Percentiles rank a stretch among this genome's conserved stretches.
Evolutionary conservation across 1,284 basidiomycete species (phyloP).

Genomic region (Cryptococcus sp.): DNA sequence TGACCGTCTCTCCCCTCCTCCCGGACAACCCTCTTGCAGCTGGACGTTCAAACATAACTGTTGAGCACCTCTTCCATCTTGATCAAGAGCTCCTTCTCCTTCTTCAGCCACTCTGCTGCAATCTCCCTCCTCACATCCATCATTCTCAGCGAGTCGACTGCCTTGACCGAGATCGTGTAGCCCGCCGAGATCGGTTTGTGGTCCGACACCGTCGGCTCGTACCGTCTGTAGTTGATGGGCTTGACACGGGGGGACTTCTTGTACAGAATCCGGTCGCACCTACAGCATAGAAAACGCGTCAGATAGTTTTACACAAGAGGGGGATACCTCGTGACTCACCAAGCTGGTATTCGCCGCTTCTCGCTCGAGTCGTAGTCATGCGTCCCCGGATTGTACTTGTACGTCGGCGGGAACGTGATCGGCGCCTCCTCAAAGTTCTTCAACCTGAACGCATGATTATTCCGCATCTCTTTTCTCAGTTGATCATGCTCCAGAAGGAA

Average conservation of each 20-base stretch:
- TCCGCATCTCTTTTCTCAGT: conserved; percentile 78
- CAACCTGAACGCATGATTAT: conserved; percentile 80
- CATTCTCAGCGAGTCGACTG: conserved; percentile 60
- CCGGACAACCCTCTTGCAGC: background rate
- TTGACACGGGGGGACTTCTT: conserved; percentile 60
- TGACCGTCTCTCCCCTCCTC: no score
- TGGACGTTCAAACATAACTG: background rate
- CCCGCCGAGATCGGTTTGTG: conserved; percentile 81
- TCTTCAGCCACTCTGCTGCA: conserved; percentile 59
- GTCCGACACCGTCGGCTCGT: conserved; percentile 79
- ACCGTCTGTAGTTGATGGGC: conserved; percentile 67
- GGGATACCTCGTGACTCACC: conserved; percentile 51
- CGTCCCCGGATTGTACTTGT: conserved; percentile 86
- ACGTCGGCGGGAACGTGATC: conserved; percentile 81
- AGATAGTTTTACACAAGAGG: background rate
- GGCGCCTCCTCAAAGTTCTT: conserved; percentile 78
- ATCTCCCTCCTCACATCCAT: conserved; percentile 58
- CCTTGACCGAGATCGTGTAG: conserved; percentile 70
- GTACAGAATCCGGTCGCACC: conserved; percentile 88
- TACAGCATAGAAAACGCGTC: background rate
- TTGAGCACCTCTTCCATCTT: conserved; percentile 11
- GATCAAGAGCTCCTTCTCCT: conserved; percentile 57
- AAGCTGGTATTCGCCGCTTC: conserved; percentile 84
- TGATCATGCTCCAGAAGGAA: conserved; percentile 78
- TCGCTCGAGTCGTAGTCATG: conserved; percentile 80